Conservation (phyloP, 306 rosid species). For the Benincasa hispida region DNA sequence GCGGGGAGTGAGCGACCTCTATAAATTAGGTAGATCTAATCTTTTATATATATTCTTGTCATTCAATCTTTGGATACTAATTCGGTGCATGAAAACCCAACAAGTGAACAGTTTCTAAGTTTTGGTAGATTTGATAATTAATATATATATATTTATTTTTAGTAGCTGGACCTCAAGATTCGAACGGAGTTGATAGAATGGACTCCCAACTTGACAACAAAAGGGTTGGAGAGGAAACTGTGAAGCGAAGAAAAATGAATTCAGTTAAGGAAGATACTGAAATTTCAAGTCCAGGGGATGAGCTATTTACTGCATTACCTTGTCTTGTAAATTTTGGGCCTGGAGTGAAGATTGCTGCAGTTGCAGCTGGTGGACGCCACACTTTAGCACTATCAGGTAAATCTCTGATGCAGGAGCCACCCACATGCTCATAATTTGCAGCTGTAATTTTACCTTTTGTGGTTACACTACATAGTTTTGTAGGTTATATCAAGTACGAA, state of each 20-base stretch:
- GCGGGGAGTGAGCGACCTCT: conserved; percentile 27
- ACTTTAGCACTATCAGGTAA: conserved; percentile 82
- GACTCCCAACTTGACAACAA: conserved; percentile 43
- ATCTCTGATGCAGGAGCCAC: conserved; percentile 13
- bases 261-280: conserved; percentile 53
- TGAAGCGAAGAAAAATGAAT: conserved; percentile 53
- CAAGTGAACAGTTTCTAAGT: not conserved
- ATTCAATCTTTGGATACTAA: not conserved
- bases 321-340: conserved; percentile 46
- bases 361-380: conserved; percentile 91
- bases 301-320: conserved; percentile 47
- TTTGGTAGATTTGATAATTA: not conserved
- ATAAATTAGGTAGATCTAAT: not conserved
- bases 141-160: not conserved
- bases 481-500: conserved; percentile 71
- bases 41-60: not conserved
- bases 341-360: conserved; percentile 53
- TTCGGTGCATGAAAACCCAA: not conserved
- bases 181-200: conserved; percentile 37
- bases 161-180: conserved; percentile 26
- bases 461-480: conserved; percentile 74
- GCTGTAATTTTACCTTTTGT: conserved; percentile 38
- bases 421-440: conserved; percentile 13
- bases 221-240: conserved; percentile 49
- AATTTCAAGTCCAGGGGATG: conserved; percentile 45